A percentile compares a stretch with the other conserved stretches of the same genome.
These are phyloP conservation scores for Neurospora africana DNA, from an alignment of 495 filamentous ascomycete species.

Conservation along the genomic window DNA sequence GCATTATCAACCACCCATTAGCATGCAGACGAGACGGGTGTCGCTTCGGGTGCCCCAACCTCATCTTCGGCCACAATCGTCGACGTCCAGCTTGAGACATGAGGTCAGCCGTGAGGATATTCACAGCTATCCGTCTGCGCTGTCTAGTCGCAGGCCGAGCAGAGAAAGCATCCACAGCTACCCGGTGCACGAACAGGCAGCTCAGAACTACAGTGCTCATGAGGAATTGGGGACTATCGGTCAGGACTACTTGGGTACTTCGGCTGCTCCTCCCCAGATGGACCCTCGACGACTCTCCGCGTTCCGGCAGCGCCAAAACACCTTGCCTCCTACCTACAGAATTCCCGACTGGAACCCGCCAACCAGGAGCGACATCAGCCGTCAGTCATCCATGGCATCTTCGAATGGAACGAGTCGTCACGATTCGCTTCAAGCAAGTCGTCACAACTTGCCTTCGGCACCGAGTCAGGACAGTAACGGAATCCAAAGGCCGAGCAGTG, in stretches of 20 bases:
- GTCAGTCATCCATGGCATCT: conserved; percentile 19
- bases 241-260: not conserved
- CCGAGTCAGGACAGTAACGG: conserved; percentile 10
- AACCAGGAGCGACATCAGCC: conserved; percentile 18
- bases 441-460: conserved; percentile 5
- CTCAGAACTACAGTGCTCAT: not conserved
- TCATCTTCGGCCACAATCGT: conserved; percentile 26
- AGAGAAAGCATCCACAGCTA: conserved; percentile 24
- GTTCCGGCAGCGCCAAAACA: conserved; percentile 10
- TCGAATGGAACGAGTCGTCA: conserved; percentile 21
- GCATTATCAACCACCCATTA: conserved; percentile 21
- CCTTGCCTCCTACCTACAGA: conserved; percentile 5
- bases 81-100: conserved; percentile 19
- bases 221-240: conserved; percentile 2
- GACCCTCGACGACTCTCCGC: conserved; percentile 17
- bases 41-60: conserved; percentile 32
- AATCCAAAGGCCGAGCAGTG: conserved; percentile 16
- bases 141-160: conserved; percentile 16
- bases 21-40: conserved; percentile 21
- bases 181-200: conserved; percentile 11
- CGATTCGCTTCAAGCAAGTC: conserved; percentile 11
- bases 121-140: conserved; percentile 15
- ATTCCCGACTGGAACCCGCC: conserved; percentile 22
- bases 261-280: conserved; percentile 5
- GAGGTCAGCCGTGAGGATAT: conserved; percentile 26